These are phyloP conservation scores for Stephania cephalantha DNA, from an alignment of 164 flowering plant genomes.

Conservation along the genomic window DNA sequence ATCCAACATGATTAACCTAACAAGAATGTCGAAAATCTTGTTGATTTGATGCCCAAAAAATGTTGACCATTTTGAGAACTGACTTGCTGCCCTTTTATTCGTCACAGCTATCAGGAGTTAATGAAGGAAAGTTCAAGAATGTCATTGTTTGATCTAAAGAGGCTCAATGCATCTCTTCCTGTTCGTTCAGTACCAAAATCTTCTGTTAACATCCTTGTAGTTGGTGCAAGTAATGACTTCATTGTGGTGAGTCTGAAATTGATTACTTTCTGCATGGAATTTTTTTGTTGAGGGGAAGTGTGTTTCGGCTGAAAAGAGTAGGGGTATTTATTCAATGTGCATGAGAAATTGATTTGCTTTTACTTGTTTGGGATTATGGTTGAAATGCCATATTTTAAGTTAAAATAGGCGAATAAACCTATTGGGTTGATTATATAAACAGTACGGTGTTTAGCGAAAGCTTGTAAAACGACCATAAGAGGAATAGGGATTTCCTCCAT, in stretches of 20 bases:
- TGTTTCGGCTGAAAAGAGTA: too few relatives aligned
- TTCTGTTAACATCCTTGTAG: slow-evolving; percentile 45
- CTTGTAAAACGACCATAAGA: not conserved
- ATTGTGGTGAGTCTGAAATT: slow-evolving; percentile 57
- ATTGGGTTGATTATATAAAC: not conserved
- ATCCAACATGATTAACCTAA: not conserved
- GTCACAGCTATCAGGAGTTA: slow-evolving; percentile 66
- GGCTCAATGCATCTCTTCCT: slow-evolving; percentile 84
- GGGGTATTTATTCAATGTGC: too few relatives aligned
- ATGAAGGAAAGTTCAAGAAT: slow-evolving; percentile 84
- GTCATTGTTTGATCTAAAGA: slow-evolving; percentile 84
- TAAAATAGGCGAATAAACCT: not conserved
- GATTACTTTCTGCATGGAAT: not conserved
- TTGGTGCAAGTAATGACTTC: slow-evolving; percentile 86
- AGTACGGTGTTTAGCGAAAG: not conserved
- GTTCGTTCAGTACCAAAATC: slow-evolving; percentile 54
- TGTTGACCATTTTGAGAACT: not conserved
- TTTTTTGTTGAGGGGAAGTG: not conserved
- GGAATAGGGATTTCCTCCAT: not conserved
- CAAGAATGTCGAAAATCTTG: not conserved
- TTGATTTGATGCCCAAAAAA: not conserved
- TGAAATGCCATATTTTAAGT: not conserved
- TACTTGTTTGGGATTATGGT: not conserved
- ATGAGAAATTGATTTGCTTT: not conserved
- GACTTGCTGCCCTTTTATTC: slow-evolving; percentile 5